These are phyloP conservation scores for Chaetomiaceae sp. DNA, from an alignment of 2,329 filamentous ascomycete genomes.

Conservation along the genomic window DNA sequence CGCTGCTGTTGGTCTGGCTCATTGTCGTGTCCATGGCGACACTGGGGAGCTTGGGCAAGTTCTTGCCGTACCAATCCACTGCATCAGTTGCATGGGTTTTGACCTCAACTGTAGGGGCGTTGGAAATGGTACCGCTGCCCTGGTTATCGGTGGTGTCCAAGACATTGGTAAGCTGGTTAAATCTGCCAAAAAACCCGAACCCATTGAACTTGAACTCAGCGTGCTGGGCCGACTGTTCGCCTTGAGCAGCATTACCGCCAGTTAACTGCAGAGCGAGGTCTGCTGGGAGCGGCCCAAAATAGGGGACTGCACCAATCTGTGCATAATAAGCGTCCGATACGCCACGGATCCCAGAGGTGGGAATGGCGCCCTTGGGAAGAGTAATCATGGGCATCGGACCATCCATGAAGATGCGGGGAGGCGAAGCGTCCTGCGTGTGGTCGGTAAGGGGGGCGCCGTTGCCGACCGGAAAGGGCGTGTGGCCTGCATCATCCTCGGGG, in stretches of 20 bases:
- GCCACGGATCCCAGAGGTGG: slow-evolving; percentile 13
- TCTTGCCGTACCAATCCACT: slow-evolving; percentile 18
- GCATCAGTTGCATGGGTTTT: background rate
- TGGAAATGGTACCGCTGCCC: background rate
- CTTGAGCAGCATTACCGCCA: too few relatives aligned
- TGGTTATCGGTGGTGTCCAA: background rate
- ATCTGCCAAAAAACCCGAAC: too few relatives aligned
- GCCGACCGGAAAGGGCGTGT: slow-evolving; percentile 2
- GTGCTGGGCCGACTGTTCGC: background rate
- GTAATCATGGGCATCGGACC: slow-evolving; percentile 12
- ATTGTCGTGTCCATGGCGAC: background rate
- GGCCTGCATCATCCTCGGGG: slow-evolving; percentile 4
- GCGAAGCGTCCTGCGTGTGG: background rate
- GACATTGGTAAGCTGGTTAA: background rate
- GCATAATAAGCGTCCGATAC: slow-evolving; percentile 24
- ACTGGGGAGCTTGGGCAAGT: slow-evolving; percentile 10
- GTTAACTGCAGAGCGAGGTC: background rate
- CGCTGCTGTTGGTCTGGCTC: background rate
- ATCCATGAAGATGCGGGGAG: slow-evolving; percentile 5
- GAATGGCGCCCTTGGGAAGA: slow-evolving; percentile 5
- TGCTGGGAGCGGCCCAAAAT: slow-evolving; percentile 1
- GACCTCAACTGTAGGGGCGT: background rate
- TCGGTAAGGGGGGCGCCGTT: slow-evolving; percentile 11
- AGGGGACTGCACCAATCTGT: slow-evolving; percentile 7
- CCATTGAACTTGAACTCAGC: too few relatives aligned